phyloP scores from a whole-genome alignment of 1,284 basidiomycete species.

The Entoloma clypeatum region DNA sequence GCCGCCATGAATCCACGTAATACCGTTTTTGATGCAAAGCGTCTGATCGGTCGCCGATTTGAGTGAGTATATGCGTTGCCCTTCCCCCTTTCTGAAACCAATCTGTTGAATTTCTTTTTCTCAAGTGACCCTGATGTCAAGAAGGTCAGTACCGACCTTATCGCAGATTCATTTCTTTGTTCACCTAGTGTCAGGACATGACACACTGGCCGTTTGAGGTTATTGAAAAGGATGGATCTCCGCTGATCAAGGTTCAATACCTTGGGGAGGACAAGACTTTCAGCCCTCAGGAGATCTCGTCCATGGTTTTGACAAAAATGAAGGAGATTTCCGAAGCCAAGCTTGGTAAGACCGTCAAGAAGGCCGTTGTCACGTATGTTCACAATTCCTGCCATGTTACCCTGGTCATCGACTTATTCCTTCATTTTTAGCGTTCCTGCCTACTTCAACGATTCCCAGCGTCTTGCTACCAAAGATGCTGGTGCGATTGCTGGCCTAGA shows the following conservation, averaged over 20 bases:
- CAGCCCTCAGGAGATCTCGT: conserved; percentile 96
- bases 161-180: conserved; percentile 10
- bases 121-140: conserved; percentile 80
- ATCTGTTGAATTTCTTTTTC: conserved; percentile 17
- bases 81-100: conserved; percentile 15
- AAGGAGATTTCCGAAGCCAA: conserved; percentile 99
- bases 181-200: conserved; percentile 63
- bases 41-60: conserved; percentile 94
- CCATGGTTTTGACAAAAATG: conserved; percentile 99
- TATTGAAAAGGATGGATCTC: conserved; percentile 90
- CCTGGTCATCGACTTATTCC: conserved; percentile 11
- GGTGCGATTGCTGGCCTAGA: conserved; percentile 91
- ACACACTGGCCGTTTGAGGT: conserved; percentile 95
- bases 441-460: conserved; percentile 98
- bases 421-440: conserved; percentile 69
- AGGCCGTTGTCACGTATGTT: conserved; percentile 88
- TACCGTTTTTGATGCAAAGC: conserved; percentile 97
- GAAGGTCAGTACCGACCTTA: conserved; percentile 53
- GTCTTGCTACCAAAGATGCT: conserved; percentile 94
- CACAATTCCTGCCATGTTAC: conserved; percentile 8
- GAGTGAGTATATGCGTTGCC: conserved; percentile 54
- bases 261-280: conserved; percentile 93
- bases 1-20: conserved; percentile 94
- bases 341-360: conserved; percentile 92
- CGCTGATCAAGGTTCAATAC: conserved; percentile 94